Evolutionary conservation across 192 early-diverging fungal species (phyloP), one percentile per base, ranked within the genome.

Genomic region (Funneliformis geosporum): DNA sequence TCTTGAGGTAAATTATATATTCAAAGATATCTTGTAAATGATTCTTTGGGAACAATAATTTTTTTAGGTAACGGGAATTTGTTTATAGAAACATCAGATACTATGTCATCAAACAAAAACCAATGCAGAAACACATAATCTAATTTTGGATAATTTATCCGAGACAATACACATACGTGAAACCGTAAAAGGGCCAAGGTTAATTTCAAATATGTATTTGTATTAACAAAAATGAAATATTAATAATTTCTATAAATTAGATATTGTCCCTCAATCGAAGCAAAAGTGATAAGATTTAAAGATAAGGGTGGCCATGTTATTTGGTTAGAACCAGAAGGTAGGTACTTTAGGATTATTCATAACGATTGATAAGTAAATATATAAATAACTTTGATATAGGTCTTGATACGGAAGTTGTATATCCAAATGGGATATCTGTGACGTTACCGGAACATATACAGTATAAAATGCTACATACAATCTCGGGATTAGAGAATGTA

Each of bases 341-440:
- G 93, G 88, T 68, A 82, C 75, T 46, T 67, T 27, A 60, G 6
- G 23, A 33, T 28, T 27, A 5, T 40, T 8, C 8, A 9, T 65
- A 65, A 28, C 16, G 8, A n/a, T 60, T 16, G 18, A 60, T 18
- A 60, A n/a, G 23, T 60, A n/a, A 60, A 60, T n/a, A n/a, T 6
- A 21, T 76, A 18, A 42, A 14, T 16, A n/a, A n/a, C 23, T 67
- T 12, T 28, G 12, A 12, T 14, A 21, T 59, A 83, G 84, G 91
- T 10, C 78, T 92, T 61, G 88, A 92, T 40, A 90, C 89, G 21
- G 84, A 94, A 86, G 82, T 90, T 16, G 88, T 95, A 10, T 95
- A 95, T 75, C 94, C 94, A 0, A 95, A 95, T 62, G 94, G 94
- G 11, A 93, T 95, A n/a, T 95, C 94, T 5, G 92, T 91, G 80